A percentile compares a stretch with the other conserved stretches of the same genome.
These are phyloP conservation scores for Plantago ovata DNA, from an alignment of 257 asterid genomes.

Conservation along the genomic window DNA sequence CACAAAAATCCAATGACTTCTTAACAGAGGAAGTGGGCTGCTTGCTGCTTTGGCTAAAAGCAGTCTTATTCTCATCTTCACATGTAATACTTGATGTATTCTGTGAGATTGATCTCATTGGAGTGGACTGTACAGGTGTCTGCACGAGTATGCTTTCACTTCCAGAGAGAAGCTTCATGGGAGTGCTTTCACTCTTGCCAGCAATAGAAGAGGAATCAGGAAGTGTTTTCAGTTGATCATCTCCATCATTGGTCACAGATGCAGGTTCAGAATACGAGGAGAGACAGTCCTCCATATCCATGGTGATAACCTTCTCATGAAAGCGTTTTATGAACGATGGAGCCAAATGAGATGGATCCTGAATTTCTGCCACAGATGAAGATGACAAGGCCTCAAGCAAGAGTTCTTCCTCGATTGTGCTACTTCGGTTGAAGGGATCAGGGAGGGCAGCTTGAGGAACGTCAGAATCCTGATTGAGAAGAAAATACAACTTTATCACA, in stretches of 20 bases:
- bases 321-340: constrained; percentile 39
- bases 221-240: constrained; percentile 25
- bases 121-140: constrained; percentile 71
- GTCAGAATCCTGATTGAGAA: constrained; percentile 45
- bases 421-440: constrained; percentile 46
- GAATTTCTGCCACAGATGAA: constrained; percentile 29
- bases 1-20: constrained; percentile 58
- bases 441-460: constrained; percentile 81
- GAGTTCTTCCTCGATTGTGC: constrained; percentile 24
- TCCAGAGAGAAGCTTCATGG: constrained; percentile 45
- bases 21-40: constrained; percentile 50
- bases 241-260: constrained; percentile 26
- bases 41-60: constrained; percentile 35
- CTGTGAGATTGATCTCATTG: constrained; percentile 51
- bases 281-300: constrained; percentile 33
- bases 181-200: constrained; percentile 46
- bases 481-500: constrained; percentile 19
- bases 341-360: constrained; percentile 52
- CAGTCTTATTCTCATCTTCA: constrained; percentile 52
- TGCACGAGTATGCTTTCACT: constrained; percentile 36
- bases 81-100: constrained; percentile 41
- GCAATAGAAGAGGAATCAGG: constrained; percentile 30
- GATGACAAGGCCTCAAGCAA: constrained; percentile 27
- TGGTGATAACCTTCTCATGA: constrained; percentile 27
- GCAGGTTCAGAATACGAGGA: constrained; percentile 31